A percentile compares a stretch with the other conserved stretches of the same genome.
Conservation (phyloP, 768 basidiomycete genomes). For the Melanogaster broomeanus region DNA sequence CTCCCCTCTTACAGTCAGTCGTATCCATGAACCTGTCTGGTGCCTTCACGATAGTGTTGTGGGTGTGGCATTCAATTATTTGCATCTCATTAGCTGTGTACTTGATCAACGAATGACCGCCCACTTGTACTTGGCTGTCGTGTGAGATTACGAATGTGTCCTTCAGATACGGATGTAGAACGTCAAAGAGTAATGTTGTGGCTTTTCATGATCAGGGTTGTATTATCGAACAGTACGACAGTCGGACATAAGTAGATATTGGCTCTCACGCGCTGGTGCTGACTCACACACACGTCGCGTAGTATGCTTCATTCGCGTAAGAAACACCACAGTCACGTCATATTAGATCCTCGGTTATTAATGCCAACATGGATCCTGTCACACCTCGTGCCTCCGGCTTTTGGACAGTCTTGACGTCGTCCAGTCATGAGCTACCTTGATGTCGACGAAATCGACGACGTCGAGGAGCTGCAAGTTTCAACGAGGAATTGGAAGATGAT, state of each 20-base stretch:
- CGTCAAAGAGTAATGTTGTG: too few species aligned
- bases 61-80: too few species aligned
- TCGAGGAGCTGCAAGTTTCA: slow-evolving; percentile 25
- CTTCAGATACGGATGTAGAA: too few species aligned
- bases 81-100: too few species aligned
- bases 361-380: slow-evolving; percentile 38
- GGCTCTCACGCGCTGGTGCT: too few species aligned
- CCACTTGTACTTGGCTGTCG: too few species aligned
- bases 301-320: slow-evolving; percentile 9
- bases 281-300: too few species aligned
- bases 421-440: slow-evolving; percentile 40
- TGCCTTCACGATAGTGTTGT: too few species aligned
- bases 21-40: not conserved
- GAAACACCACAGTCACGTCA: not conserved
- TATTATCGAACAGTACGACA: too few species aligned
- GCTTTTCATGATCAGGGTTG: too few species aligned
- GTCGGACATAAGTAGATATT: too few species aligned
- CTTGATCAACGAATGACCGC: too few species aligned
- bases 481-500: slow-evolving; percentile 36
- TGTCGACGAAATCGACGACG: slow-evolving; percentile 38
- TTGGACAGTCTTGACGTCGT: slow-evolving; percentile 39
- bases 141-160: not conserved
- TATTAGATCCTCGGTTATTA: not conserved
- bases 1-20: slow-evolving; percentile 36
- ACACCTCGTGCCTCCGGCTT: slow-evolving; percentile 51